Evolutionary conservation across 2,329 filamentous ascomycete species (phyloP).

Genomic region (Mariannaea sp.): DNA sequence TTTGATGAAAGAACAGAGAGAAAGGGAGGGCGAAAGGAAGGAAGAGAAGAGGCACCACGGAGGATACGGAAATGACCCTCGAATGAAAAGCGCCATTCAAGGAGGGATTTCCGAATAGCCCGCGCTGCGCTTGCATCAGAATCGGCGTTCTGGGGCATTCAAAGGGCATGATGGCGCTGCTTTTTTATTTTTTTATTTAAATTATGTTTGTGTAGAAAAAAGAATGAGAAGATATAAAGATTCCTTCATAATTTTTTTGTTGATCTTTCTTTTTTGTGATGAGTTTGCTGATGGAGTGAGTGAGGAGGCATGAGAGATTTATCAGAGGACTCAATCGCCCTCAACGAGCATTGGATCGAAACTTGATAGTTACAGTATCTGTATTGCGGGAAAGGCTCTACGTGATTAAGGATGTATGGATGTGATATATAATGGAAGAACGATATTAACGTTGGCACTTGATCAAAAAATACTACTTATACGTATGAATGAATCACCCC

Average conservation of each 20-base stretch:
- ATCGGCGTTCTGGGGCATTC: slow-evolving; percentile 38
- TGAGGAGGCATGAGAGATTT: no score
- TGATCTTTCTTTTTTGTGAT: not conserved
- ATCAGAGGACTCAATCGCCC: no score
- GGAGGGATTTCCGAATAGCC: slow-evolving; percentile 1
- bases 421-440: no score
- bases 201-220: slow-evolving; percentile 27
- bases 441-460: no score
- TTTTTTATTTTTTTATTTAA: slow-evolving; percentile 27
- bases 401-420: no score
- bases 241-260: not conserved
- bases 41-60: slow-evolving; percentile 5
- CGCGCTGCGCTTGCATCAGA: slow-evolving; percentile 38
- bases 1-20: slow-evolving; percentile 2
- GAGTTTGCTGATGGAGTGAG: no score
- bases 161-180: slow-evolving; percentile 38
- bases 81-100: slow-evolving; percentile 2
- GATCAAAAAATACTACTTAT: no score
- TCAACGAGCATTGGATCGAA: no score
- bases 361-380: no score
- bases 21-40: slow-evolving; percentile 1
- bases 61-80: slow-evolving; percentile 8
- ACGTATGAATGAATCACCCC: no score
- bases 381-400: no score
- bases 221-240: slow-evolving; percentile 4